Percentiles rank a stretch among this genome's conserved stretches.
phyloP scores from a whole-genome alignment of 2,329 filamentous ascomycete genomes.

The Diatrype stigma region DNA sequence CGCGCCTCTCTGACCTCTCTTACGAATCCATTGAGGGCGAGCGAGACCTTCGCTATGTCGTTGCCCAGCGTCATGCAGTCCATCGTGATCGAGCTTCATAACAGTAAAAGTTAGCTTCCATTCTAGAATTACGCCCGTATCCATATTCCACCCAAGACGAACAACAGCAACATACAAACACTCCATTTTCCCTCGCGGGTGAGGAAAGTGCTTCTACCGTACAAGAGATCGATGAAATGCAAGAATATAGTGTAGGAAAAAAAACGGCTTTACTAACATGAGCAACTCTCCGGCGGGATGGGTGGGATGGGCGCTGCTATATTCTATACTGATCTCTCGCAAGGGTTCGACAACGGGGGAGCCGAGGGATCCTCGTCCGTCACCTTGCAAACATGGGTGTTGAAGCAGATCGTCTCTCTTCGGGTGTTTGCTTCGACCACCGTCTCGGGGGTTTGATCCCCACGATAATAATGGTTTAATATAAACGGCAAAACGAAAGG shows the following conservation, averaged over 20 bases:
- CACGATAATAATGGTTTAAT: too few species aligned
- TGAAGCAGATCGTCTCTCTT: not conserved
- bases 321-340: not conserved
- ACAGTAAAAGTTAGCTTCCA: conserved; percentile 22
- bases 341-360: not conserved
- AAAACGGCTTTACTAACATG: not conserved
- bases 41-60: conserved; percentile 30
- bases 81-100: conserved; percentile 32
- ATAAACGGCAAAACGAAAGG: too few species aligned
- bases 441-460: too few species aligned
- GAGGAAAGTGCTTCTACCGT: too few species aligned
- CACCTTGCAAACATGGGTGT: not conserved
- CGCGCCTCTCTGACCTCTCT: conserved; percentile 38
- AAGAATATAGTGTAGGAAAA: not conserved
- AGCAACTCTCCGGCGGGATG: not conserved
- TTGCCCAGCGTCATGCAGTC: conserved; percentile 33
- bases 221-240: not conserved
- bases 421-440: not conserved
- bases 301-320: not conserved
- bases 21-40: conserved; percentile 31
- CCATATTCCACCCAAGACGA: not conserved
- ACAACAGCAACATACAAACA: not conserved
- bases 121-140: conserved; percentile 10
- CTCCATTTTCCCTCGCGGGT: not conserved
- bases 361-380: not conserved